Evolutionary conservation across 345 rosid species (phyloP), one percentile per base, ranked within the genome.

Genomic region (Syzygium oleosum): DNA sequence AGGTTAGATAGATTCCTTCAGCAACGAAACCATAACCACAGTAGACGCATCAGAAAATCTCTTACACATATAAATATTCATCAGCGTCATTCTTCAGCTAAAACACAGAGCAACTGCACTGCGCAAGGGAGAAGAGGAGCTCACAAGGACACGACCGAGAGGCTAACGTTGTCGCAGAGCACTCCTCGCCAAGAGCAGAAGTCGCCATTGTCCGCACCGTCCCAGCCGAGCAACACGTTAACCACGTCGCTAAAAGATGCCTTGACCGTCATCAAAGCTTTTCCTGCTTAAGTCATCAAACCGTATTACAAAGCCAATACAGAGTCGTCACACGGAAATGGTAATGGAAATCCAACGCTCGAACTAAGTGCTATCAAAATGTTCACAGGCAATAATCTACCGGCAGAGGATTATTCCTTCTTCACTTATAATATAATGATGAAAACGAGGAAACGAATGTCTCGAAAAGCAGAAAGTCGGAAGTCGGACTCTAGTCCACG

Each of bases 111-210:
- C 49, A 73, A 34, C 15, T 21, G 49, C 83, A 38, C 83, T 3
- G 25, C 21, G 52, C 27, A 10, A 56, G 12, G 73, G 17, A 27
- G 85, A 16, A 56, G 43, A 34, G 59, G 3, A 49, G 85, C 97
- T 89, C 91, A 97, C 99, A 98, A 85, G 84, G 98, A 94, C 88
- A 93, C 94, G 54, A 96, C 96, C 17, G 97, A 90, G 85, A 91
- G 83, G 88, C 91, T 93, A 84, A 22, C 27, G 85, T 93, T 96
- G 89, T 94, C 98, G 38, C 99, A 98, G 25, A 79, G 85, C 65
- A 98, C 98, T 73, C 99, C 98, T 51, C 96, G 93, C 99, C 99
- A 98, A 3, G 98, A 93, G 87, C 99, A 98, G 88, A 92, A 91
- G 89, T 95, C 97, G 27, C 22, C 49, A 88, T 90, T 93, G 88